phyloP scores from a whole-genome alignment of 1,139 yeast species.

The Debaryomyces nepalensis region DNA sequence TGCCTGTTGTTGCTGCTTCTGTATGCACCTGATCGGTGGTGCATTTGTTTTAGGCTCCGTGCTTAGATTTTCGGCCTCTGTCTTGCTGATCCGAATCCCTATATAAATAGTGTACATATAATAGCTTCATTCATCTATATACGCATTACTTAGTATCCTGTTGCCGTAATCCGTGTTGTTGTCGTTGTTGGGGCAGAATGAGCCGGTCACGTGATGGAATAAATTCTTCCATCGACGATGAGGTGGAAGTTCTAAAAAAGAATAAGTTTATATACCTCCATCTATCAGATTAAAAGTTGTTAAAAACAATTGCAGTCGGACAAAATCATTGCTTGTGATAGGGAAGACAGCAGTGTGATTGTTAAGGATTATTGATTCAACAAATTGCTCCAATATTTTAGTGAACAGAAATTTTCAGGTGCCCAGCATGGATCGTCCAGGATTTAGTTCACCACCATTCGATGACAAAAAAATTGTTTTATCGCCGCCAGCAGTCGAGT shows the following conservation, averaged over 20 bases:
- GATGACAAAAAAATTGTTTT: slow-evolving; percentile 42
- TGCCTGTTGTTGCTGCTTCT: too few species aligned
- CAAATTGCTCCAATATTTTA: background rate
- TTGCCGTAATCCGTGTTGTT: background rate
- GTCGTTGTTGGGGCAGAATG: background rate
- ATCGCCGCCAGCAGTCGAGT: slow-evolving; percentile 47
- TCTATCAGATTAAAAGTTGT: background rate
- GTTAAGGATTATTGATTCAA: slow-evolving; percentile 5
- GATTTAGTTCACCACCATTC: slow-evolving; percentile 14
- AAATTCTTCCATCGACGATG: slow-evolving; percentile 11
- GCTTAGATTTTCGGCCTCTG: too few species aligned
- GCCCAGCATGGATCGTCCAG: slow-evolving; percentile 10
- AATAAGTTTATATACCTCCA: background rate
- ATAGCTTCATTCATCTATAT: slow-evolving; percentile 2
- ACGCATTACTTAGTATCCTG: background rate
- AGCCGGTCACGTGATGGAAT: slow-evolving; percentile 2
- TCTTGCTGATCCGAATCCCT: too few species aligned
- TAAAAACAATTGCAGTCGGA: slow-evolving; percentile 5
- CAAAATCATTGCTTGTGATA: slow-evolving; percentile 3
- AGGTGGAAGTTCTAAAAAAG: slow-evolving; percentile 3
- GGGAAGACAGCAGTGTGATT: slow-evolving; percentile 3
- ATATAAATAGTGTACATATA: background rate
- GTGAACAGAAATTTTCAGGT: slow-evolving; percentile 2
- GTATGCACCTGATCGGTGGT: too few species aligned
- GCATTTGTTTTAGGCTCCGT: too few species aligned